These are phyloP conservation scores for Candida manassasensis DNA, from an alignment of 805 yeast genomes.

Conservation along the genomic window DNA sequence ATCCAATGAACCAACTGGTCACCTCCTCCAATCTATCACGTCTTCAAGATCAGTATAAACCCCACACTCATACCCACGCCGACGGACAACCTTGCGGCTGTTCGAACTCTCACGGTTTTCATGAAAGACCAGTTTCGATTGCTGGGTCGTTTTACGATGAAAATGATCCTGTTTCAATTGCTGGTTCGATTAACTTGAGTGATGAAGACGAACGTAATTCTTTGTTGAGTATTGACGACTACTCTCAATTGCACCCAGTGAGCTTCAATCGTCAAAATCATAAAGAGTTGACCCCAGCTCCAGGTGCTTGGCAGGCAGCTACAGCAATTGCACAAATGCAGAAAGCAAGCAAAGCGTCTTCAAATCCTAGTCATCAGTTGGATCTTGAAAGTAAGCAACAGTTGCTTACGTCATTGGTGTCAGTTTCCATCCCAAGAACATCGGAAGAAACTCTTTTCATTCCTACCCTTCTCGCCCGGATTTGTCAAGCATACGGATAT, in stretches of 20 bases:
- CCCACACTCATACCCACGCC: conserved; percentile 18
- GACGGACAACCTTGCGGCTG: conserved; percentile 55
- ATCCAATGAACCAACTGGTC: not conserved
- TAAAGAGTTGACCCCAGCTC: conserved; percentile 61
- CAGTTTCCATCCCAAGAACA: conserved; percentile 69
- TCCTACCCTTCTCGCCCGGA: conserved; percentile 64
- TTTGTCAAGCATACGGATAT: conserved; percentile 69
- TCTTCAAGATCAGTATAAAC: conserved; percentile 1
- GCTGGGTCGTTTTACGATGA: conserved; percentile 55
- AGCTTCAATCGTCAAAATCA: conserved; percentile 4
- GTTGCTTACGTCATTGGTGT: conserved; percentile 45
- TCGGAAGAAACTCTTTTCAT: conserved; percentile 75
- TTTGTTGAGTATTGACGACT: conserved; percentile 26
- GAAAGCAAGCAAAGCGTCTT: conserved; percentile 15
- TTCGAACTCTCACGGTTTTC: conserved; percentile 50
- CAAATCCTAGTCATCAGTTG: conserved; percentile 13
- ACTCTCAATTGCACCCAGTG: conserved; percentile 8
- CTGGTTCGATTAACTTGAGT: conserved; percentile 39
- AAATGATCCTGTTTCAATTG: conserved; percentile 22
- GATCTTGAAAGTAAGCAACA: conserved; percentile 31
- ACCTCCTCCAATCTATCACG: conserved; percentile 1
- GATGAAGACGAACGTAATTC: conserved; percentile 39
- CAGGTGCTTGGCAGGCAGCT: conserved; percentile 66
- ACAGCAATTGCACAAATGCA: conserved; percentile 57
- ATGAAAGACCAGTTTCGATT: conserved; percentile 60